These are phyloP conservation scores for Cyclocybe cylindracea DNA, from an alignment of 768 basidiomycete species.

Conservation along the genomic window DNA sequence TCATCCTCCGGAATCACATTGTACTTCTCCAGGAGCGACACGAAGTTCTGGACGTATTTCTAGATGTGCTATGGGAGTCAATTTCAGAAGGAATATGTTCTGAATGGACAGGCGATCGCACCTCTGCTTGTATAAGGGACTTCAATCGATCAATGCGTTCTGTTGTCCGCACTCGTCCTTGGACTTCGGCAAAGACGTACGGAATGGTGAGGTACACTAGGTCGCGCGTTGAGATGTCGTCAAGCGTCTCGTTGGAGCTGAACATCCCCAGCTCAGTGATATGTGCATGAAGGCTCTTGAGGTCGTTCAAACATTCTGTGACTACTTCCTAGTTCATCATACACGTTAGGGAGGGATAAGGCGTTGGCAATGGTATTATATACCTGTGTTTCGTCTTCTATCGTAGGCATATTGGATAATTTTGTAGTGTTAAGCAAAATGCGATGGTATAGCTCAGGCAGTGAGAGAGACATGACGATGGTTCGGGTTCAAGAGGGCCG, in stretches of 20 bases:
- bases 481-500: not conserved
- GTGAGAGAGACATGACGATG: constrained; percentile 28
- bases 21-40: constrained; percentile 60
- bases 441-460: constrained; percentile 38
- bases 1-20: constrained; percentile 65
- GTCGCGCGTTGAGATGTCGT: constrained; percentile 80
- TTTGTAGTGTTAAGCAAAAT: constrained; percentile 39
- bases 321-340: constrained; percentile 53
- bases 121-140: constrained; percentile 58
- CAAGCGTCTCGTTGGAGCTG: constrained; percentile 80
- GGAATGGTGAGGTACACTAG: constrained; percentile 76
- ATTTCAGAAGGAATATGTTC: constrained; percentile 4
- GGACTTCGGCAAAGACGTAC: constrained; percentile 65
- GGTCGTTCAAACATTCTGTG: constrained; percentile 52
- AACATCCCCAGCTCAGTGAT: constrained; percentile 69
- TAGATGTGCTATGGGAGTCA: constrained; percentile 31
- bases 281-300: constrained; percentile 52
- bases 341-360: not conserved
- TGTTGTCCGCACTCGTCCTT: constrained; percentile 56
- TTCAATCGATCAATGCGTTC: constrained; percentile 60
- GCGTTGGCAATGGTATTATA: not conserved
- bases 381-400: constrained; percentile 47
- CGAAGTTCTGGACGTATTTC: constrained; percentile 49
- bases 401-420: constrained; percentile 37
- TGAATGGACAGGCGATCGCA: constrained; percentile 29